Evolutionary conservation across 2,329 filamentous ascomycete genomes (phyloP).

Genomic region (Colletotrichum australisinense): DNA sequence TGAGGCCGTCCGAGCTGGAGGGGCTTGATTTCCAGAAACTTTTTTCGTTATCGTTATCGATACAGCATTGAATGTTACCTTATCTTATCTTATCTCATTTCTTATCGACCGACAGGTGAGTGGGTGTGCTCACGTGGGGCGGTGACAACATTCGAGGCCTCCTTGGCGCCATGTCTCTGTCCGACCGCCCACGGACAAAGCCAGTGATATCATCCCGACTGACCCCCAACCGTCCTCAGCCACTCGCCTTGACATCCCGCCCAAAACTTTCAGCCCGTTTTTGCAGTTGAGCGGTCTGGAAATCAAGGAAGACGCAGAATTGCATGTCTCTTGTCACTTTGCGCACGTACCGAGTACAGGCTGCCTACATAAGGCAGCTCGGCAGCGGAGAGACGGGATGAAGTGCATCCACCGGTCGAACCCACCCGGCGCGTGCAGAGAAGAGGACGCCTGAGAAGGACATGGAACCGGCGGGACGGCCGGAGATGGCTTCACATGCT

Average conservation of each 20-base stretch:
- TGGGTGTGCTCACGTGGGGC: neutral
- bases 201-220: slow-evolving; percentile 31
- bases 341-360: neutral
- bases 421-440: neutral
- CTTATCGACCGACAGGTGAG: neutral
- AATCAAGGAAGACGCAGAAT: neutral
- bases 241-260: slow-evolving; percentile 23
- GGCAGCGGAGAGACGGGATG: neutral
- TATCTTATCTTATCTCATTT: neutral
- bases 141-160: neutral
- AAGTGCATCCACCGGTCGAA: slow-evolving; percentile 11
- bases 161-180: slow-evolving; percentile 29
- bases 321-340: neutral
- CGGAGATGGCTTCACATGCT: slow-evolving; percentile 35
- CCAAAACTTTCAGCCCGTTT: slow-evolving; percentile 25
- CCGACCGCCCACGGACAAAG: slow-evolving; percentile 33
- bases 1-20: slow-evolving; percentile 15
- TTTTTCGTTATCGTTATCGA: slow-evolving; percentile 33
- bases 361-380: neutral
- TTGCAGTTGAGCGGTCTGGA: slow-evolving; percentile 16
- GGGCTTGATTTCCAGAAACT: slow-evolving; percentile 23
- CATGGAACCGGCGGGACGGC: slow-evolving; percentile 33
- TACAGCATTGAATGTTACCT: neutral
- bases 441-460: slow-evolving; percentile 17
- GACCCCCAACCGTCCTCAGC: slow-evolving; percentile 22